Base-by-base conservation (phyloP, 345 rosid genomes). In the Jatropha curcas region DNA sequence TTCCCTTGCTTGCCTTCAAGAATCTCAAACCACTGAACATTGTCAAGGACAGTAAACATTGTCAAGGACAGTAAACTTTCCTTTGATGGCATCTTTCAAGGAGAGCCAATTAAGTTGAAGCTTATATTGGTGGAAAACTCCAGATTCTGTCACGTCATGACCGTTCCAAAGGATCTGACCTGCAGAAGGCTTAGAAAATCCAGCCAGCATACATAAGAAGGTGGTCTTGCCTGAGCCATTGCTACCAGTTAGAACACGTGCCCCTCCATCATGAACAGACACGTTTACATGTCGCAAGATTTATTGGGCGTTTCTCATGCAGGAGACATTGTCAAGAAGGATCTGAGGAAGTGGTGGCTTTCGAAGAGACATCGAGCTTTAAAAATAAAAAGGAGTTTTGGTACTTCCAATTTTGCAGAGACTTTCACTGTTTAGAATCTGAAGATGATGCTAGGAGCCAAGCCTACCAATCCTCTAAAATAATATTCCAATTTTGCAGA, bases 241-340 rank as follows among this genome's bases (percentile, higher is more conserved):
- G 66, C 84, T 83, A 62, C 98, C 95, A 0, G 83, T 88, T 77
- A 94, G 83, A 71, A 94, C 82, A 45, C 92, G 89, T 4, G 98
- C 91, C 17, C 97, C 90, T 10, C 97, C 97, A 46, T 97, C 57
- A 89, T 89, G n/a, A 41, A 94, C 33, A 0, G 97, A 86, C n/a
- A 88, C 86, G 48, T 92, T 94, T 28, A 89, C 91, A 37, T 94
- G 90, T 3, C 88, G 81, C 75, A n/a, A 70, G 65, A 94, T 88
- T 76, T 90, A 93, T n/a, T 89, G 95, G 0, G 92, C 95, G 73
- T 90, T 94, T 85, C 98, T 89, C 97, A 92, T 94, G 81, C 98
- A 94, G 0, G 98, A 90, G 52, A 94, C 97, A n/a, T 90, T 91
- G 74, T 88, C 86, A 7, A 94, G 97, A 64, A 94, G 85, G 27